Evolutionary conservation across 148 eudicot species (phyloP), one percentile per base, ranked within the genome.

Genomic region (Simmondsia chinensis): DNA sequence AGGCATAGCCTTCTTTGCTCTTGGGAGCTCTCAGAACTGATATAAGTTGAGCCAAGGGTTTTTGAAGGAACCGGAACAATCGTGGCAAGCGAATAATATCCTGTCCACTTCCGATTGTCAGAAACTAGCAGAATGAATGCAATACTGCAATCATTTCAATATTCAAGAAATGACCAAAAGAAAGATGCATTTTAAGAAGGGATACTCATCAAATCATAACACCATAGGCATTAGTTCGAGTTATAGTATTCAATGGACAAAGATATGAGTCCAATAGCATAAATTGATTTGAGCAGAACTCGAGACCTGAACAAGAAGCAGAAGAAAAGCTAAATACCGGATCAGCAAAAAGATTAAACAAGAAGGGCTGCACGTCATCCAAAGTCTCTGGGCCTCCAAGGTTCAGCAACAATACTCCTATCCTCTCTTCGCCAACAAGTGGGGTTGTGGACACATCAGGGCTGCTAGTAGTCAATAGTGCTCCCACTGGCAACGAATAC

Each of bases 321-420:
- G 22, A 11, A 19, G 20, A 32, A 23, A 19, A 22, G 29, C 14
- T 30, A 50, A 62, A 52, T 79, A 91, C 97, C 76, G 97, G 97
- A 60, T 91, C 97, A 10, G 97, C 88, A 54, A 91, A 91, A 48
- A 91, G 94, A 64, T 91, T 91, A 54, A 82, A 91, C 66, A 91
- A 66, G 61, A 91, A 91, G 25, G 97, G 97, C 59, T 91, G 97
- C 60, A 91, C 95, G 53, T 91, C 97, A 25, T 91, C 88, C 60
- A 91, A 75, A 48, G 95, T 89, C 61, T 89, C 97, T 26, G 97
- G 97, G 38, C 97, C 97, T 56, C 97, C 97, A 63, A 89, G 97
- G 68, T 89, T 89, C 10, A 89, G 87, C 71, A 89, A 63, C 54
- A 89, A 54, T 1, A 89, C 97, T 38, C 97, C 97, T 19, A 81